A percentile compares a stretch with the other conserved stretches of the same genome.
phyloP scores from a whole-genome alignment of 768 basidiomycete genomes.

The Xerocomellus amylosporus region DNA sequence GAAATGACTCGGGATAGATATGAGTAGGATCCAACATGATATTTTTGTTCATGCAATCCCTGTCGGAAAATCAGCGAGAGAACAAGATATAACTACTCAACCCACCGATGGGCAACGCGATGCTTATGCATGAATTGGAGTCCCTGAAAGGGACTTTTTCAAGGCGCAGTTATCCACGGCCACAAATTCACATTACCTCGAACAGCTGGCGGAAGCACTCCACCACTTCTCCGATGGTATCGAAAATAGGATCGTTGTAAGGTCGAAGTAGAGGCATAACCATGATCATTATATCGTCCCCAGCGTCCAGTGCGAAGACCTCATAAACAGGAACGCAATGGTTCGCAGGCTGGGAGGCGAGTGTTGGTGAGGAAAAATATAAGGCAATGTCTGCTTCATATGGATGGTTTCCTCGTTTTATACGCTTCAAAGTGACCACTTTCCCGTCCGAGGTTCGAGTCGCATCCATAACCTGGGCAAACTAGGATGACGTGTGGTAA shows the following conservation, averaged over 20 bases:
- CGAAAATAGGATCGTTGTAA: conserved; percentile 24
- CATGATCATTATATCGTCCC: conserved; percentile 8
- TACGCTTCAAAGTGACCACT: conserved; percentile 30
- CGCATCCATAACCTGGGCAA: conserved; percentile 25
- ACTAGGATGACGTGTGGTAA: not conserved
- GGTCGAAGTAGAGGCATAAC: conserved; percentile 37
- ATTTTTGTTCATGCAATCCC: conserved; percentile 21
- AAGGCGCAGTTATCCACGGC: not conserved
- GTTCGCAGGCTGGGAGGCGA: conserved; percentile 14
- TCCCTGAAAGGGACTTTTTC: conserved; percentile 11
- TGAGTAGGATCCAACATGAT: conserved; percentile 23
- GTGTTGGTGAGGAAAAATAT: conserved; percentile 13
- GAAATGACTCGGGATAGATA: not conserved
- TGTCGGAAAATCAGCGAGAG: not conserved
- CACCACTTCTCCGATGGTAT: conserved; percentile 13
- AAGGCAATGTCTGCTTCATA: conserved; percentile 24
- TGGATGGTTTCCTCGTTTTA: conserved; percentile 13
- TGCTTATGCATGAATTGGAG: conserved; percentile 23
- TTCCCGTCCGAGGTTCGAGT: conserved; percentile 28
- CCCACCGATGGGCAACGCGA: conserved; percentile 9
- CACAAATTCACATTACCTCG: conserved; percentile 17
- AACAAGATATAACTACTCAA: not conserved
- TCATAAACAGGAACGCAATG: conserved; percentile 30
- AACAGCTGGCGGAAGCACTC: conserved; percentile 32
- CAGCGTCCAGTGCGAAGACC: conserved; percentile 6